Evolutionary conservation across 768 basidiomycete genomes (phyloP).

Genomic region (Kockovaella imperatae): DNA sequence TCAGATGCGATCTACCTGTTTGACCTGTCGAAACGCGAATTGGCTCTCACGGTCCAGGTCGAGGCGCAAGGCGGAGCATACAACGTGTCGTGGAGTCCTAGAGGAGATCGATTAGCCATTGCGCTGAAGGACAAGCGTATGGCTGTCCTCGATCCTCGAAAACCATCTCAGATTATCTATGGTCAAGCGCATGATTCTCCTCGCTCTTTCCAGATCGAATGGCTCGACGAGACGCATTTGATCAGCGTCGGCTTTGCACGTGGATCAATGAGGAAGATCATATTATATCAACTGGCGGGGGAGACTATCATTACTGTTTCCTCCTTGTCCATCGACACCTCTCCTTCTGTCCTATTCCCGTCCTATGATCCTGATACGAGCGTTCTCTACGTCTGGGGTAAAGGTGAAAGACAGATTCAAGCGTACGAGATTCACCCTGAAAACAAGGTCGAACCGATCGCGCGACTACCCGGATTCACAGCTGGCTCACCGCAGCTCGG

Average conservation of each 20-base stretch:
- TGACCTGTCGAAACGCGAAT: slow-evolving; percentile 22
- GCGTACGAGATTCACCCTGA: slow-evolving; percentile 39
- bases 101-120: slow-evolving; percentile 38
- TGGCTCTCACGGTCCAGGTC: slow-evolving; percentile 14
- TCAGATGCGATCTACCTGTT: slow-evolving; percentile 42
- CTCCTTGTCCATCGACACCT: slow-evolving; percentile 41
- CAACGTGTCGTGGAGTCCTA: slow-evolving; percentile 36
- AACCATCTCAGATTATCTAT: slow-evolving; percentile 3
- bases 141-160: slow-evolving; percentile 43
- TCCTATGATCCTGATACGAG: slow-evolving; percentile 44
- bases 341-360: slow-evolving; percentile 45
- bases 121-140: slow-evolving; percentile 43
- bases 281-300: slow-evolving; percentile 25
- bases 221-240: slow-evolving; percentile 37
- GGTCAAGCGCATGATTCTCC: slow-evolving; percentile 43
- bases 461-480: slow-evolving; percentile 42
- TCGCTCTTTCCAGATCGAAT: slow-evolving; percentile 42
- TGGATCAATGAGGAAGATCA: slow-evolving; percentile 43
- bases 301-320: slow-evolving; percentile 18
- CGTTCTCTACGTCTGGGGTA: slow-evolving; percentile 44
- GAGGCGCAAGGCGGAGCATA: slow-evolving; percentile 28
- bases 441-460: slow-evolving; percentile 18
- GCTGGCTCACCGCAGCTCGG: slow-evolving; percentile 39
- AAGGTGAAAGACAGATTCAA: slow-evolving; percentile 44
- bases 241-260: slow-evolving; percentile 44